These are phyloP conservation scores for Austropuccinia psidii DNA, from an alignment of 1,284 basidiomycete genomes.

Conservation along the genomic window DNA sequence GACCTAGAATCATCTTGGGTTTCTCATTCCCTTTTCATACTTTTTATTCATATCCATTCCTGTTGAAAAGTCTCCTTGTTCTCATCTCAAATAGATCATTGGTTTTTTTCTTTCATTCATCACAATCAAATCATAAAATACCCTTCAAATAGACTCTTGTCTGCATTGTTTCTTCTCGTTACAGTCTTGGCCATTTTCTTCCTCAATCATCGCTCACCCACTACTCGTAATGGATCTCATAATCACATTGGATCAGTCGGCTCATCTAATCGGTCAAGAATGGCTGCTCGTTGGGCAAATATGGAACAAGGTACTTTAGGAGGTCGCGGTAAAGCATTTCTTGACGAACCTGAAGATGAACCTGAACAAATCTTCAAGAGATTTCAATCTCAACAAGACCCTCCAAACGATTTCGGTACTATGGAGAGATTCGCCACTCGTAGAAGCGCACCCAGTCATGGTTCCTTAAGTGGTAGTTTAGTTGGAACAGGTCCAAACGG, in stretches of 20 bases:
- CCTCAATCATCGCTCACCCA: background rate
- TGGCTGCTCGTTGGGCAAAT: slow-evolving; percentile 28
- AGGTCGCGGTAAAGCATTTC: background rate
- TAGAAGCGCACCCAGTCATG: background rate
- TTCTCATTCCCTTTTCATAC: no score
- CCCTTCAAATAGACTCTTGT: background rate
- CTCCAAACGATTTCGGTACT: slow-evolving; percentile 21
- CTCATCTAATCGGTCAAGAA: slow-evolving; percentile 21
- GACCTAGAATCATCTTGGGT: no score
- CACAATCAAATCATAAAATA: no score
- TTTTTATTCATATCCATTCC: no score
- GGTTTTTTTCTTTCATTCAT: no score
- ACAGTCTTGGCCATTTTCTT: background rate
- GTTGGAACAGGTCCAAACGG: slow-evolving; percentile 29
- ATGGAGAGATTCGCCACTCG: background rate
- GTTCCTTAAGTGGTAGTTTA: background rate
- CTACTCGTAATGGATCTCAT: no score
- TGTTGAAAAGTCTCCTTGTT: no score
- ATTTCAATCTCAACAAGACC: background rate
- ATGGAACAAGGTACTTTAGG: slow-evolving; percentile 8
- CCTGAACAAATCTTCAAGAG: background rate
- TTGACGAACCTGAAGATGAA: background rate
- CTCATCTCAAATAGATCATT: no score
- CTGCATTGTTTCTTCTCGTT: background rate
- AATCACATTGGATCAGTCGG: no score